Evolutionary conservation across 495 filamentous ascomycete species (phyloP).

Genomic region (Aspergillus campestris): DNA sequence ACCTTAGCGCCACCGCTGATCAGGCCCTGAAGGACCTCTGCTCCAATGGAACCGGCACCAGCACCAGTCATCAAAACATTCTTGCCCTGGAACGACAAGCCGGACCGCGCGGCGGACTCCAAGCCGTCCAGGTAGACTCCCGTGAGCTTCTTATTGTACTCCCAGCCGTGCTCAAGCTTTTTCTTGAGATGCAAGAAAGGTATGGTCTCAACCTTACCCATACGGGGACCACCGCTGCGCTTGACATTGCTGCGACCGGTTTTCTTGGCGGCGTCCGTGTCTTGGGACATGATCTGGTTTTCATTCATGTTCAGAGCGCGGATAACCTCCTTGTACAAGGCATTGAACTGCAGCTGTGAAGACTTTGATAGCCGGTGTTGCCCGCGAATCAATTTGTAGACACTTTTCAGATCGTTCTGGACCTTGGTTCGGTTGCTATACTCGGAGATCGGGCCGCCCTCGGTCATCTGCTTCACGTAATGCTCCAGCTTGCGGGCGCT

Average conservation of each 20-base stretch:
- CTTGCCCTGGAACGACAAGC: conserved; percentile 89
- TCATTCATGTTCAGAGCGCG: conserved; percentile 95
- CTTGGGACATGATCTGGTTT: conserved; percentile 85
- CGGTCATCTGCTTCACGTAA: conserved; percentile 97
- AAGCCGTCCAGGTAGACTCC: conserved; percentile 85
- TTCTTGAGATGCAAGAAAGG: conserved; percentile 96
- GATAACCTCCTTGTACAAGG: conserved; percentile 85
- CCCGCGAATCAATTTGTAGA: conserved; percentile 95
- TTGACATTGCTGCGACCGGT: conserved; percentile 46
- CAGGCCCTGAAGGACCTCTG: conserved; percentile 93
- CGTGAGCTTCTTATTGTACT: conserved; percentile 97
- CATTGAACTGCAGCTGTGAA: conserved; percentile 90
- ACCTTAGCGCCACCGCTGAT: conserved; percentile 96
- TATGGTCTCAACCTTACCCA: conserved; percentile 91
- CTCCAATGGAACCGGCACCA: conserved; percentile 94
- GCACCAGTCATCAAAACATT: conserved; percentile 98
- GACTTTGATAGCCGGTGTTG: conserved; percentile 94
- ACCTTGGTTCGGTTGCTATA: conserved; percentile 98
- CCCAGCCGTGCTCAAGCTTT: conserved; percentile 91
- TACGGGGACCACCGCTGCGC: conserved; percentile 50
- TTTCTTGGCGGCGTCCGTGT: conserved; percentile 64
- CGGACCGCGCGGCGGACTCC: conserved; percentile 75
- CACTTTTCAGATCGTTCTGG: conserved; percentile 83
- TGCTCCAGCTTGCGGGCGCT: conserved; percentile 96
- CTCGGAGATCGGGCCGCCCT: conserved; percentile 94